Evolutionary conservation across 768 basidiomycete genomes (phyloP).

Genomic region (Cystobasidium tubakii): DNA sequence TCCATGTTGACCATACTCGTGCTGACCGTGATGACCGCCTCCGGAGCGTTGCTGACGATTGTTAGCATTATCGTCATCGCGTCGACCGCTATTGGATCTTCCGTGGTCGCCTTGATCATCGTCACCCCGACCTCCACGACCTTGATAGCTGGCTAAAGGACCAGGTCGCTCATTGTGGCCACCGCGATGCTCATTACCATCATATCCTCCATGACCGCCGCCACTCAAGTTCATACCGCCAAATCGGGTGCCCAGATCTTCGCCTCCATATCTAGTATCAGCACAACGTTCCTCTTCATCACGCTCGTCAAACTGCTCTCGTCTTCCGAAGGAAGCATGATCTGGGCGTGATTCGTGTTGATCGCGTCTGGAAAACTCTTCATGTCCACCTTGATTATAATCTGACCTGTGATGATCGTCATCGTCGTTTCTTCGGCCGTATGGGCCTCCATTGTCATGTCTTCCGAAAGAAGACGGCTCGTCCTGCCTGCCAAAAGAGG

Average conservation of each 20-base stretch:
- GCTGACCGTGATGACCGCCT: background rate
- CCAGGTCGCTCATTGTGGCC: background rate
- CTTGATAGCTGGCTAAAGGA: background rate
- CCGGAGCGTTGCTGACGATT: background rate
- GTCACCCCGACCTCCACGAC: background rate
- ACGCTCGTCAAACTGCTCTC: background rate
- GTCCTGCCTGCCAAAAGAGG: background rate
- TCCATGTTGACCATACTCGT: background rate
- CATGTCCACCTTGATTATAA: background rate
- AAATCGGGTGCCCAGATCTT: background rate
- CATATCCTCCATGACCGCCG: background rate
- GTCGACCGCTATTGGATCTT: background rate
- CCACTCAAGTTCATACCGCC: slow-evolving; percentile 3
- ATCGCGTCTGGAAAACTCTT: background rate
- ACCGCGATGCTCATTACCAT: background rate
- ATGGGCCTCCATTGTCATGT: background rate
- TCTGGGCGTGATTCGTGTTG: background rate
- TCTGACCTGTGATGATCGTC: background rate
- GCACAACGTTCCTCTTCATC: background rate
- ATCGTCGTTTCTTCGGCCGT: background rate
- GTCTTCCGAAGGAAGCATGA: background rate
- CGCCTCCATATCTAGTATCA: background rate
- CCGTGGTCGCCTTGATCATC: background rate
- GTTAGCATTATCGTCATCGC: background rate
- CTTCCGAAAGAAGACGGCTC: background rate